Percentiles rank a stretch among this genome's conserved stretches.
phyloP scores from a whole-genome alignment of 1,284 basidiomycete species.

The Singerocomus inundabilis region DNA sequence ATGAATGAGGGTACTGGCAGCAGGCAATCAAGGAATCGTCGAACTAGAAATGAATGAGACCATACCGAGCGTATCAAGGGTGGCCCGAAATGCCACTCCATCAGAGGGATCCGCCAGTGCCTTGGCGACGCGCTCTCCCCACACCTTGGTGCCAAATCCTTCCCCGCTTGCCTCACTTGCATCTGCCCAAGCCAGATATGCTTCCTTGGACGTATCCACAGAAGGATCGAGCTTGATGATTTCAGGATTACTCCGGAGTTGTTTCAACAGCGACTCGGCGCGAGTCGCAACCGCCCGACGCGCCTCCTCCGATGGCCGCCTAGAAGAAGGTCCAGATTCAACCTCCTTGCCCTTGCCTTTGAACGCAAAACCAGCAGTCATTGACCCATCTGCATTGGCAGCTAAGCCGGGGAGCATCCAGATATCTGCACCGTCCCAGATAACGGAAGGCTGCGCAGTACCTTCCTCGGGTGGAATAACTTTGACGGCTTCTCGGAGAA shows the following conservation, averaged over 20 bases:
- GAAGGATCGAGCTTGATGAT: constrained; percentile 79
- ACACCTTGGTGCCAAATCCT: constrained; percentile 58
- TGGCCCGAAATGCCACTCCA: constrained; percentile 57
- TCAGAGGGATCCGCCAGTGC: constrained; percentile 51
- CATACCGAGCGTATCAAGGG: constrained; percentile 62
- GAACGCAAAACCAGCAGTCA: constrained; percentile 12
- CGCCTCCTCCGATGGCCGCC: constrained; percentile 39
- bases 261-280: constrained; percentile 74
- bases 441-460: constrained; percentile 36
- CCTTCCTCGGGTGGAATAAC: constrained; percentile 78
- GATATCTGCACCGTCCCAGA: constrained; percentile 84
- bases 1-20: constrained; percentile 69
- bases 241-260: constrained; percentile 73
- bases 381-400: constrained; percentile 28
- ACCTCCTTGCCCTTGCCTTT: constrained; percentile 48
- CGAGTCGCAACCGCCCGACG: constrained; percentile 64
- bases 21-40: constrained; percentile 3
- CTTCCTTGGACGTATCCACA: constrained; percentile 53
- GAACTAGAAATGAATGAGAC: constrained; percentile 9
- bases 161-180: constrained; percentile 47
- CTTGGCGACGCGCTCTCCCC: constrained; percentile 51
- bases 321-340: constrained; percentile 30
- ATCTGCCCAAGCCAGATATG: constrained; percentile 62
- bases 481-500: constrained; percentile 82
- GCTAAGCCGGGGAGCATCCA: constrained; percentile 59